Conservation (phyloP, 768 basidiomycete species). For the Paxillus rubicundulus region DNA sequence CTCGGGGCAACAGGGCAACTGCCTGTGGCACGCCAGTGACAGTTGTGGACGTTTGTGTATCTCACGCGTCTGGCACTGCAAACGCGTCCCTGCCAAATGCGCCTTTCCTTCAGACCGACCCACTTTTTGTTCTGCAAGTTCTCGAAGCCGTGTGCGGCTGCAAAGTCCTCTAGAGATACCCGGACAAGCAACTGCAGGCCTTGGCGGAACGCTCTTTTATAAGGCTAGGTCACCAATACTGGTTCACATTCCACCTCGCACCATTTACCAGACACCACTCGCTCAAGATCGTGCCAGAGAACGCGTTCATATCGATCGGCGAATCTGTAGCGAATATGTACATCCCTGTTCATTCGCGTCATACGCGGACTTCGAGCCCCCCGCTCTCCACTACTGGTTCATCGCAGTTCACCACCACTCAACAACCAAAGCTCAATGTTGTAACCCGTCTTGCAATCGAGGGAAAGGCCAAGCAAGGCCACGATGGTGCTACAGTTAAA, state of each 20-base stretch:
- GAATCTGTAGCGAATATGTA: constrained; percentile 7
- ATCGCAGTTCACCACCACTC: constrained; percentile 44
- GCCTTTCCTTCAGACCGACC: constrained; percentile 8
- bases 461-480: constrained; percentile 64
- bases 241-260: constrained; percentile 1
- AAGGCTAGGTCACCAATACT: background rate
- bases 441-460: constrained; percentile 74
- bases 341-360: constrained; percentile 24
- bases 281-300: background rate
- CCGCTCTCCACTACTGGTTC: constrained; percentile 34
- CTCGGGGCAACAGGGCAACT: too few relatives aligned
- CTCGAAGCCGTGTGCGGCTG: constrained; percentile 6
- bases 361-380: constrained; percentile 31
- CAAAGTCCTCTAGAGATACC: background rate
- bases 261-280: background rate
- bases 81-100: constrained; percentile 23
- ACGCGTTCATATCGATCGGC: background rate
- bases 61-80: constrained; percentile 5
- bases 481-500: constrained; percentile 64
- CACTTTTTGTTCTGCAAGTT: constrained; percentile 12
- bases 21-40: too few relatives aligned
- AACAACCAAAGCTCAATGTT: constrained; percentile 55
- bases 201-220: background rate
- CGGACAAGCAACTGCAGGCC: background rate
- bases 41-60: constrained; percentile 5